These are phyloP conservation scores for Saccharomyces eubayanus DNA, from an alignment of 805 yeast genomes.

Conservation along the genomic window DNA sequence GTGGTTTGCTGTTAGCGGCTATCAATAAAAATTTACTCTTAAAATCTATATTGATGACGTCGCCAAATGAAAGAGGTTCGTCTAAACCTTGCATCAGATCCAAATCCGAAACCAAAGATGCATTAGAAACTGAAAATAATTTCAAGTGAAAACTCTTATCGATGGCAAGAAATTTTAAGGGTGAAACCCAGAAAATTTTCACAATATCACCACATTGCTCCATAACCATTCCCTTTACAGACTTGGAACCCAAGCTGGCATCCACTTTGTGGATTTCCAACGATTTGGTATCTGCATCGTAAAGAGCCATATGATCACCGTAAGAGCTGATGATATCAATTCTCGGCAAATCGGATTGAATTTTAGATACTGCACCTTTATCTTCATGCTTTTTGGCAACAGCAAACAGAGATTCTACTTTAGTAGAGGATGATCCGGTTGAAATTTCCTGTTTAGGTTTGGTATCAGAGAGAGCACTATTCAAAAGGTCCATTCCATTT, in stretches of 20 bases:
- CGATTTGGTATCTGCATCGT: neutral
- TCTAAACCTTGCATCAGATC: neutral
- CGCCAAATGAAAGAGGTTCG: conserved; percentile 5
- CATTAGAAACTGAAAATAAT: neutral
- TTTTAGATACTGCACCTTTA: neutral
- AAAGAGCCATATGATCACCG: neutral
- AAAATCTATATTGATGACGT: conserved; percentile 18
- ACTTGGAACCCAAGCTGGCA: neutral
- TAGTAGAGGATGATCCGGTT: neutral
- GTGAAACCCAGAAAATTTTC: neutral
- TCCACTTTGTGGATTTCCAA: conserved; percentile 1
- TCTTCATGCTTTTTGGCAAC: neutral
- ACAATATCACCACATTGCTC: neutral
- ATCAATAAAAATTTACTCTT: conserved; percentile 25
- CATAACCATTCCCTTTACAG: neutral
- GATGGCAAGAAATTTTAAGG: neutral
- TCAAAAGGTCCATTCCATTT: neutral
- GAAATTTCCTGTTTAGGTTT: neutral
- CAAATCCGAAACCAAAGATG: neutral
- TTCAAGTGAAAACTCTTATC: neutral
- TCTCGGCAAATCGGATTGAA: neutral
- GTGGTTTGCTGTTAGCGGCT: conserved; percentile 4
- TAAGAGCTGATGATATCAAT: neutral
- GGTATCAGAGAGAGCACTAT: neutral
- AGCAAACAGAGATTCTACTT: neutral